Evolutionary conservation across 495 filamentous ascomycete genomes (phyloP).

Genomic region (Aspergillus ostianus): DNA sequence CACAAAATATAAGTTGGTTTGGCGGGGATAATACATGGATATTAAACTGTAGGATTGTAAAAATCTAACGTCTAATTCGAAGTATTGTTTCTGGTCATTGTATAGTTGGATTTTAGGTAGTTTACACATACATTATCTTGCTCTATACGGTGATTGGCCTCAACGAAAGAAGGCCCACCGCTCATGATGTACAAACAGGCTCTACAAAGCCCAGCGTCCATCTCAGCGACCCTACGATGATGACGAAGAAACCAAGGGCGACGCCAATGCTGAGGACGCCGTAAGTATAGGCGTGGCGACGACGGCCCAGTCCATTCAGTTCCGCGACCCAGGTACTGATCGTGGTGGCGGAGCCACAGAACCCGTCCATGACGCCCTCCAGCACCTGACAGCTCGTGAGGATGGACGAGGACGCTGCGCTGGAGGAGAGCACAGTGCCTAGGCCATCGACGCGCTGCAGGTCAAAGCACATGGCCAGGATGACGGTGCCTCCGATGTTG

Average conservation of each 20-base stretch:
- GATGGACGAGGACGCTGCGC: constrained; percentile 1
- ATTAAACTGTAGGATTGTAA: no score
- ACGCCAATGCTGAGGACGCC: constrained; percentile 62
- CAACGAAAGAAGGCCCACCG: background rate
- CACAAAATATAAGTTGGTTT: constrained; percentile 34
- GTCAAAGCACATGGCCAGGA: constrained; percentile 67
- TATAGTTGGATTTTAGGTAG: background rate
- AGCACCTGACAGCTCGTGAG: constrained; percentile 72
- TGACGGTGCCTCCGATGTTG: constrained; percentile 73
- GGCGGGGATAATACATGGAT: constrained; percentile 26
- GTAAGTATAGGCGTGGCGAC: constrained; percentile 74
- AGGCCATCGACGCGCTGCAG: constrained; percentile 57
- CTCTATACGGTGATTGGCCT: background rate
- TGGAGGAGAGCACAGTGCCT: constrained; percentile 21
- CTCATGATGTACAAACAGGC: constrained; percentile 44
- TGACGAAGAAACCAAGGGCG: constrained; percentile 64
- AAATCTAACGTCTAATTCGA: no score
- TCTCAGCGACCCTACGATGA: constrained; percentile 75
- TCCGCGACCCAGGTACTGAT: constrained; percentile 92
- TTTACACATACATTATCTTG: background rate
- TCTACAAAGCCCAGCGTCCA: constrained; percentile 67
- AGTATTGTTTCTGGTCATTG: no score
- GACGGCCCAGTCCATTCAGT: constrained; percentile 59
- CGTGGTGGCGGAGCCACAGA: constrained; percentile 87
- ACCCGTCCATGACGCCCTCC: constrained; percentile 83